Evolutionary conservation across 116 monocot genomes (phyloP), one percentile per base, ranked within the genome.

Genomic region (Cymodocea nodosa): DNA sequence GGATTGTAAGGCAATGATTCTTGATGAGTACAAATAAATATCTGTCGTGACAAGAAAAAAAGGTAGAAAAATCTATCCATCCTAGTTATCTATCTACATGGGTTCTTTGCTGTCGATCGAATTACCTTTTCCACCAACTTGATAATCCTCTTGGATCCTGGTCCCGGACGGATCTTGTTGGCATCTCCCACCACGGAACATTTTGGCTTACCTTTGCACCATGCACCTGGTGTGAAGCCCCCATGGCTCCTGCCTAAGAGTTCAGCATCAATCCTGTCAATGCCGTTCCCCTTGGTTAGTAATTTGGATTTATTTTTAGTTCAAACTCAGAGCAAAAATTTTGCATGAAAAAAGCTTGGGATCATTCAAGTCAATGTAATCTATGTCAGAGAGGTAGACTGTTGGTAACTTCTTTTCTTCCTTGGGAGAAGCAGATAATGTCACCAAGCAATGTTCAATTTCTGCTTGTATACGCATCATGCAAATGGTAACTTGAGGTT

Each of bases 111-210:
- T 52, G 35, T 44, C n/a, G 50, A 35, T n/a, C 23, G 36, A 6
- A 75, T 16, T 24, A 63, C 5, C 18, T 30, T 17, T 12, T 53
- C 30, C 44, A 75, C 68, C 24, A 68, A 52, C 24, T 51, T 36
- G 0, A 14, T 14, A 5, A 75, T 24, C 30, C 63, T 75, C 12
- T 39, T 20, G 11, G 53, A 23, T 23, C 68, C 75, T 11, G 19
- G 22, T 3, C 61, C 68, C 2, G 61, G 75, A 15, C 14, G 5
- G 5, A 75, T 55, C 37, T 36, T n/a, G 23, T 14, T 18, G 23
- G 55, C 44, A 35, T 75, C 56, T 9, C 75, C 74, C 2, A 68
- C 68, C 4, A 15, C 10, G 2, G 74, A 68, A 51, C 74, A 74
- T 9, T 0, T 17, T 23, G 67, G 74, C 15, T 23, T 13, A 6